phyloP scores from a whole-genome alignment of 2,329 filamentous ascomycete species.

The Aspergillus brasiliensis region DNA sequence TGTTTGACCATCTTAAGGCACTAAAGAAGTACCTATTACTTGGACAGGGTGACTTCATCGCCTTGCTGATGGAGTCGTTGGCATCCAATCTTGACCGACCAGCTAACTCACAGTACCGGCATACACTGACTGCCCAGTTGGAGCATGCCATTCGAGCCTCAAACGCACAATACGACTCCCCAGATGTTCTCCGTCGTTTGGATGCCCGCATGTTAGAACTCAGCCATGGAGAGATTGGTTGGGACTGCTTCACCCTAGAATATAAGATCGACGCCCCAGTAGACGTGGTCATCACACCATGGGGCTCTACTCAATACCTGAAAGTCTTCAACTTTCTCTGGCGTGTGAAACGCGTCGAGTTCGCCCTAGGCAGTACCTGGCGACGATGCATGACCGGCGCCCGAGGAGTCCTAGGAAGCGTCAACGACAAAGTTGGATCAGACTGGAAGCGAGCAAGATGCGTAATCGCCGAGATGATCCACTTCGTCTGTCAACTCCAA shows the following conservation, averaged over 20 bases:
- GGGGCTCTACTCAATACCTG: conserved; percentile 92
- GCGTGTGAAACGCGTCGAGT: conserved; percentile 97
- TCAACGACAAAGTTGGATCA: conserved; percentile 69
- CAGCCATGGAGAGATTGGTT: conserved; percentile 94
- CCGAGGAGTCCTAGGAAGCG: conserved; percentile 80
- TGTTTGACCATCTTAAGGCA: conserved; percentile 88
- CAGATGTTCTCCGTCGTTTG: conserved; percentile 85
- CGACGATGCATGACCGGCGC: conserved; percentile 93
- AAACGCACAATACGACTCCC: conserved; percentile 92
- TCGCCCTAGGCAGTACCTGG: conserved; percentile 88
- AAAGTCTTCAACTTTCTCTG: conserved; percentile 99
- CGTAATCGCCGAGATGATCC: conserved; percentile 94
- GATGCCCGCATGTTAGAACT: conserved; percentile 98
- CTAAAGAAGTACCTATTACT: conserved; percentile 94
- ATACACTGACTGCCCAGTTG: conserved; percentile 94
- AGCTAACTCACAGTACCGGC: conserved; percentile 93
- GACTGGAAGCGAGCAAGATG: conserved; percentile 92
- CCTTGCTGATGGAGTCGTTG: conserved; percentile 93
- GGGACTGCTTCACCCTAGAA: conserved; percentile 98
- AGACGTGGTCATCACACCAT: conserved; percentile 95
- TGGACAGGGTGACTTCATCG: conserved; percentile 96
- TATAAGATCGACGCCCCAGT: conserved; percentile 97
- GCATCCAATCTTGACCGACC: conserved; percentile 90
- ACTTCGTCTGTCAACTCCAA: conserved; percentile 94
- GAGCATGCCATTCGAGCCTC: conserved; percentile 97